A percentile compares a stretch with the other conserved stretches of the same genome.
Conservation (phyloP, 2,329 filamentous ascomycete genomes). For the Paramyrothecium roridum region DNA sequence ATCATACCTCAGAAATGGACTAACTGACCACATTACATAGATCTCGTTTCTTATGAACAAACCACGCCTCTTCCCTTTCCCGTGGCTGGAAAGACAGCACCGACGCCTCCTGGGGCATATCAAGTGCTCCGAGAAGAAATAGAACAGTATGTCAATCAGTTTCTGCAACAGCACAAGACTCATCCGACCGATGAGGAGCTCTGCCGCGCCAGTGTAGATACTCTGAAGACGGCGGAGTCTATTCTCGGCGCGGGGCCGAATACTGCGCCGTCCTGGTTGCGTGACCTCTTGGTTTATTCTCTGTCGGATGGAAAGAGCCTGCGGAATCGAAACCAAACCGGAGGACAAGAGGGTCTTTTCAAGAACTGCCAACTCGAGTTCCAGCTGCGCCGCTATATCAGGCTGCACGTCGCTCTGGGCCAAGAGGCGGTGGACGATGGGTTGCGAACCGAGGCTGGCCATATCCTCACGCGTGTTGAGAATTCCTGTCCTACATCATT, state of each 20-base stretch:
- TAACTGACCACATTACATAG: slow-evolving; percentile 29
- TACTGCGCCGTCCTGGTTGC: slow-evolving; percentile 15
- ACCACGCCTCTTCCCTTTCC: slow-evolving; percentile 52
- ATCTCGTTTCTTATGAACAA: slow-evolving; percentile 63
- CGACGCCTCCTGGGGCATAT: slow-evolving; percentile 54
- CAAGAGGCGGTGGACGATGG: no score
- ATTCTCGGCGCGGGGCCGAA: no score
- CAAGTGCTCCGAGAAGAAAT: slow-evolving; percentile 59
- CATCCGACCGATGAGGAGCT: slow-evolving; percentile 40
- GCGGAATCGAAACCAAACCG: background rate
- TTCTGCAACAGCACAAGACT: no score
- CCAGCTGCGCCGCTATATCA: no score
- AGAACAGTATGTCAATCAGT: slow-evolving; percentile 47
- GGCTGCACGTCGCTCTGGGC: no score
- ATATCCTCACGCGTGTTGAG: no score
- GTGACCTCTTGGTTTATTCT: slow-evolving; percentile 18
- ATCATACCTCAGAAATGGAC: background rate
- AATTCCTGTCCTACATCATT: no score
- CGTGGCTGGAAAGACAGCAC: slow-evolving; percentile 39
- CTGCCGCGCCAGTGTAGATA: slow-evolving; percentile 40
- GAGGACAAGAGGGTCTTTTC: background rate
- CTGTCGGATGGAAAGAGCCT: slow-evolving; percentile 4
- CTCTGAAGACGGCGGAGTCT: slow-evolving; percentile 31
- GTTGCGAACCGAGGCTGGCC: no score
- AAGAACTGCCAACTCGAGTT: background rate